A percentile compares a stretch with the other conserved stretches of the same genome.
Conservation (phyloP, 2,329 filamentous ascomycete species). For the Cladorrhinum sp. region DNA sequence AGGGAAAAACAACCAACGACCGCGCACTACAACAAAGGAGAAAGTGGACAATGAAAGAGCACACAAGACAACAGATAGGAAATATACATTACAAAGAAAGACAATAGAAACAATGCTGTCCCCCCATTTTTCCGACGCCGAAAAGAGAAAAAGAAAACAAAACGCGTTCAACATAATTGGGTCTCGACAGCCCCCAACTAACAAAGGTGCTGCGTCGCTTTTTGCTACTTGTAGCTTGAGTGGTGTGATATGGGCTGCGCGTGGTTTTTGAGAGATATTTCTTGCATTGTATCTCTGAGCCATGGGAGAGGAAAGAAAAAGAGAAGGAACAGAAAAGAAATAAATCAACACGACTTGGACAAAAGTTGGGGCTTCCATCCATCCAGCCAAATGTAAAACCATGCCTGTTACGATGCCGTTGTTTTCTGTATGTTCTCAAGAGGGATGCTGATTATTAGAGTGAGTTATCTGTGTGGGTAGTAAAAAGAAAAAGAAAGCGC, state of each 20-base stretch:
- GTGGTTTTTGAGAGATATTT: not conserved
- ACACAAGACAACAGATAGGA: not conserved
- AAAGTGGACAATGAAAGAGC: too few relatives aligned
- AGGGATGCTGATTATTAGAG: constrained; percentile 24
- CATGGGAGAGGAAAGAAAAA: not conserved
- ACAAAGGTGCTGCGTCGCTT: too few relatives aligned
- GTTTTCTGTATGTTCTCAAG: constrained; percentile 19
- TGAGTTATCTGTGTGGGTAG: constrained; percentile 11
- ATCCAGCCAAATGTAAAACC: constrained; percentile 13
- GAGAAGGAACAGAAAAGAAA: not conserved
- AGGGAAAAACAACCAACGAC: too few relatives aligned
- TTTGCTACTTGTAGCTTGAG: not conserved
- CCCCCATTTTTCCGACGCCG: constrained; percentile 11
- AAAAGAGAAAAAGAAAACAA: constrained; percentile 3
- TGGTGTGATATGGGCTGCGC: not conserved
- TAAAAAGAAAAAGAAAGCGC: constrained; percentile 5
- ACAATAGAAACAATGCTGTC: constrained; percentile 12
- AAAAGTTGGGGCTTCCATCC: not conserved
- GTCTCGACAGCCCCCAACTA: too few relatives aligned
- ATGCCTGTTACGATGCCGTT: constrained; percentile 20
- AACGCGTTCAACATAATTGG: not conserved
- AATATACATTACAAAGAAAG: constrained; percentile 13
- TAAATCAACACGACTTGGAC: constrained; percentile 3
- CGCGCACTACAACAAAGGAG: too few relatives aligned
- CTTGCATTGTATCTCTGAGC: constrained; percentile 5